phyloP scores from a whole-genome alignment of 768 basidiomycete genomes.

The Suillus spraguei region DNA sequence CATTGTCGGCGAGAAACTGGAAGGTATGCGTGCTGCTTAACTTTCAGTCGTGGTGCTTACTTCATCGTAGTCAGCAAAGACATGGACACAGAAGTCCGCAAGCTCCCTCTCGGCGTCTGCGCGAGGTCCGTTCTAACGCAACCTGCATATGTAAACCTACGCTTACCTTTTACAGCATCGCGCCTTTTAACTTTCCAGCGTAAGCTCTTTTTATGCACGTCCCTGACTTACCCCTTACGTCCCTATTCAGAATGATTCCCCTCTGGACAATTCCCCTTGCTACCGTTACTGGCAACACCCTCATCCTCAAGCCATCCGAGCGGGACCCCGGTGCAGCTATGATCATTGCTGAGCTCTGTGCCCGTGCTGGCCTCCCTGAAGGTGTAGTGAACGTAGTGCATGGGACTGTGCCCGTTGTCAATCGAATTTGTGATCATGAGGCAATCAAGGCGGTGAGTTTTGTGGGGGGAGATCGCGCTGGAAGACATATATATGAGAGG shows the following conservation, averaged over 20 bases:
- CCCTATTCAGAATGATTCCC: constrained; percentile 79
- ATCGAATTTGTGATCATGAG: constrained; percentile 91
- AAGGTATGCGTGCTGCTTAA: constrained; percentile 56
- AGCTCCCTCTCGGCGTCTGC: constrained; percentile 85
- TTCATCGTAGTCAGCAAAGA: constrained; percentile 75
- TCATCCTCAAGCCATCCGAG: constrained; percentile 95
- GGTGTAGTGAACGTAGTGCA: constrained; percentile 94
- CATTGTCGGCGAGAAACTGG: constrained; percentile 89
- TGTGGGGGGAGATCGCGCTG: constrained; percentile 92
- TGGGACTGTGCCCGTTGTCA: constrained; percentile 87
- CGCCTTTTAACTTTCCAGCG: constrained; percentile 93
- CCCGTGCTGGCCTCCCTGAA: constrained; percentile 81
- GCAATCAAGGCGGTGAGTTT: constrained; percentile 94
- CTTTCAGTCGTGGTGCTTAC: constrained; percentile 19
- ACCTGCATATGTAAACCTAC: constrained; percentile 8
- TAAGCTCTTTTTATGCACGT: constrained; percentile 36
- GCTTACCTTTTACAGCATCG: constrained; percentile 47
- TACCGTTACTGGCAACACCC: constrained; percentile 87
- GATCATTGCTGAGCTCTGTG: constrained; percentile 95
- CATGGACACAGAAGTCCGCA: constrained; percentile 92
- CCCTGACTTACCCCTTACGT: constrained; percentile 11
- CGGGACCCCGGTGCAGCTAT: constrained; percentile 96
- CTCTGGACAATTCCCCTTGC: constrained; percentile 96
- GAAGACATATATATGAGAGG: constrained; percentile 93
- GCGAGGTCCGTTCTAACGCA: constrained; percentile 47